Percentiles rank a stretch among this genome's conserved stretches.
These are phyloP conservation scores for Testicularia cyperi DNA, from an alignment of 1,284 basidiomycete species.

Conservation along the genomic window DNA sequence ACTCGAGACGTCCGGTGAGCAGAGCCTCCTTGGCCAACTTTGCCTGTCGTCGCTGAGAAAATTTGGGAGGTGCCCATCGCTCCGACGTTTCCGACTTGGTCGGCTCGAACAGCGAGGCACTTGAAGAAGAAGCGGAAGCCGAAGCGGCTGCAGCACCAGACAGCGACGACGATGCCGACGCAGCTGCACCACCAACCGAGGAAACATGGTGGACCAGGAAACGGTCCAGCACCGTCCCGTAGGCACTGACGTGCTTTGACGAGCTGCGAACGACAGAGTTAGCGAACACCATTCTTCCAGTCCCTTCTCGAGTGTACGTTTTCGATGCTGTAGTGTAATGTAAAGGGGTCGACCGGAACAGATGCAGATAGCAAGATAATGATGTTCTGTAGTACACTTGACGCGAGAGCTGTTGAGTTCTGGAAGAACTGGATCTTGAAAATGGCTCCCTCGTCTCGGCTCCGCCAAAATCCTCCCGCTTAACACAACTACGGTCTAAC, in stretches of 20 bases:
- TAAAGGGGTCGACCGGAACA: too few species aligned
- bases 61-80: conserved; percentile 39
- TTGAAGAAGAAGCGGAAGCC: not conserved
- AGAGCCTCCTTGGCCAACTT: conserved; percentile 31
- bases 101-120: conserved; percentile 14
- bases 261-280: conserved; percentile 2
- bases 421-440: too few species aligned
- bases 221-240: conserved; percentile 20
- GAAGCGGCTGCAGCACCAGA: not conserved
- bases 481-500: too few species aligned
- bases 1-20: conserved; percentile 4
- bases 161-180: conserved; percentile 2
- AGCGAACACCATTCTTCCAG: conserved; percentile 11
- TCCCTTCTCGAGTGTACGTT: not conserved
- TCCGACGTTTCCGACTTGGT: conserved; percentile 15
- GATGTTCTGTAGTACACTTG: too few species aligned
- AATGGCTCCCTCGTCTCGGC: too few species aligned
- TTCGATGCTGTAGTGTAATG: not conserved
- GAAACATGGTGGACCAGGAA: conserved; percentile 10
- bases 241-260: conserved; percentile 12
- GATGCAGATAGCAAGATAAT: too few species aligned
- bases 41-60: conserved; percentile 43
- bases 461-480: too few species aligned
- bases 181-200: not conserved
- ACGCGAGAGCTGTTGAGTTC: too few species aligned